phyloP scores from a whole-genome alignment of 2,329 filamentous ascomycete species.

The Penicillium crustosum region DNA sequence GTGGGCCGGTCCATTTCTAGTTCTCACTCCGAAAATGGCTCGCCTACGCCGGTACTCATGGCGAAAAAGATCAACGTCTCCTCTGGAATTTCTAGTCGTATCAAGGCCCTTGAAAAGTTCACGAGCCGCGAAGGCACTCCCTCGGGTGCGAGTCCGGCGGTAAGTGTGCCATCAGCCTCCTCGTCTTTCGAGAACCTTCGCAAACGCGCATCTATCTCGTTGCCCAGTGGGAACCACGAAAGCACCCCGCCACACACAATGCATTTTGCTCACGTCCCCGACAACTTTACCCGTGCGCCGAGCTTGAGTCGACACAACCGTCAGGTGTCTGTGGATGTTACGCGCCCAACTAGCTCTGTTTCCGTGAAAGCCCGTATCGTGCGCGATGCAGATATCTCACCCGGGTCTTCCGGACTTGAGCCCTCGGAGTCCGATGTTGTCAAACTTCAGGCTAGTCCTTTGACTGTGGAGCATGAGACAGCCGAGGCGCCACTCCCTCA shows the following conservation, averaged over 20 bases:
- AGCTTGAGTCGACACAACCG: conserved; percentile 34
- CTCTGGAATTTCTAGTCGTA: conserved; percentile 88
- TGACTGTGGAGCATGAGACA: conserved; percentile 67
- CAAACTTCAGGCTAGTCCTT: conserved; percentile 55
- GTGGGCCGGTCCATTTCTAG: conserved; percentile 42
- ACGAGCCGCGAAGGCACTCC: conserved; percentile 49
- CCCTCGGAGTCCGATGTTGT: conserved; percentile 35
- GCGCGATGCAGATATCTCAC: conserved; percentile 56
- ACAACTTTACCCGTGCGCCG: conserved; percentile 32
- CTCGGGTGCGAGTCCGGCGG: conserved; percentile 27
- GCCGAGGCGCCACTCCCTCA: conserved; percentile 31
- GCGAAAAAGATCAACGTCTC: conserved; percentile 79
- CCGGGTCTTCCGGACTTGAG: conserved; percentile 28
- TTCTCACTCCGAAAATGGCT: conserved; percentile 33
- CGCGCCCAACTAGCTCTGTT: conserved; percentile 64
- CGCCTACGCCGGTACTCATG: conserved; percentile 49
- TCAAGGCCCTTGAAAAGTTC: conserved; percentile 86
- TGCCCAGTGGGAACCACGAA: conserved; percentile 29
- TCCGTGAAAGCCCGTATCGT: conserved; percentile 85
- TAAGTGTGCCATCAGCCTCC: conserved; percentile 58
- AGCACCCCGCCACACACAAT: conserved; percentile 26
- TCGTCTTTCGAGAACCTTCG: conserved; percentile 56
- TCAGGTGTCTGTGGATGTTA: conserved; percentile 21
- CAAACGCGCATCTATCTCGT: conserved; percentile 43
- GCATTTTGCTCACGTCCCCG: conserved; percentile 27